phyloP scores from a whole-genome alignment of 768 basidiomycete genomes.

The Lactarius psammicola region DNA sequence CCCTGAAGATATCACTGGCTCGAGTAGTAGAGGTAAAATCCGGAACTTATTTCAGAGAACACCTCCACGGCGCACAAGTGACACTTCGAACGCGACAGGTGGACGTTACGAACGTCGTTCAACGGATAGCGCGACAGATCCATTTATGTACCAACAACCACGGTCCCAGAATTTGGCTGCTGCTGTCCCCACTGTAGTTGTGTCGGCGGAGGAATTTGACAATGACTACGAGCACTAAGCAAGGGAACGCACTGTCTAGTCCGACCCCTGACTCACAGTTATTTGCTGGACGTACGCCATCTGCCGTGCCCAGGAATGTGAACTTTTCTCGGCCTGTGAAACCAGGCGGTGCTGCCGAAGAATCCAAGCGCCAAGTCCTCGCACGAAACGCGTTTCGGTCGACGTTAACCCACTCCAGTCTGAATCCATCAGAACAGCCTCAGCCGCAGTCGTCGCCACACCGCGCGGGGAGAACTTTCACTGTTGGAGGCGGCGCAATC shows the following conservation, averaged over 20 bases:
- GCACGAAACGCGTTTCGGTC: conserved; percentile 54
- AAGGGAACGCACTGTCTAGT: conserved; percentile 29
- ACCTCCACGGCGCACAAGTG: neutral
- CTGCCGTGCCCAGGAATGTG: conserved; percentile 44
- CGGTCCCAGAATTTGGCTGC: conserved; percentile 21
- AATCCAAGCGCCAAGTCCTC: conserved; percentile 46
- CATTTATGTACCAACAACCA: conserved; percentile 26
- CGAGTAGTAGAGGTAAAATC: neutral
- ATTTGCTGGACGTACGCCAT: conserved; percentile 41
- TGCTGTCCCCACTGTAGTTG: conserved; percentile 51
- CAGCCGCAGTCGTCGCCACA: conserved; percentile 13
- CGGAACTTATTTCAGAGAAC: neutral
- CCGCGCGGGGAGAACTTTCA: neutral
- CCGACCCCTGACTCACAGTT: conserved; percentile 25
- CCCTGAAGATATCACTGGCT: conserved; percentile 1
- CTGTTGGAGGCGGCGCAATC: conserved; percentile 20
- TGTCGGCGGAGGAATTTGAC: conserved; percentile 44
- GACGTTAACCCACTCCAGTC: conserved; percentile 8
- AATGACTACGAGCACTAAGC: conserved; percentile 3
- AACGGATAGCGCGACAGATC: conserved; percentile 22
- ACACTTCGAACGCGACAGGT: neutral
- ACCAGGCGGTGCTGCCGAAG: conserved; percentile 42
- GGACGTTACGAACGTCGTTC: neutral
- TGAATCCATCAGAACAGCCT: conserved; percentile 13
- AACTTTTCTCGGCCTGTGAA: conserved; percentile 69